phyloP scores from a whole-genome alignment of 2,329 filamentous ascomycete genomes.

The Thelonectria rubi region DNA sequence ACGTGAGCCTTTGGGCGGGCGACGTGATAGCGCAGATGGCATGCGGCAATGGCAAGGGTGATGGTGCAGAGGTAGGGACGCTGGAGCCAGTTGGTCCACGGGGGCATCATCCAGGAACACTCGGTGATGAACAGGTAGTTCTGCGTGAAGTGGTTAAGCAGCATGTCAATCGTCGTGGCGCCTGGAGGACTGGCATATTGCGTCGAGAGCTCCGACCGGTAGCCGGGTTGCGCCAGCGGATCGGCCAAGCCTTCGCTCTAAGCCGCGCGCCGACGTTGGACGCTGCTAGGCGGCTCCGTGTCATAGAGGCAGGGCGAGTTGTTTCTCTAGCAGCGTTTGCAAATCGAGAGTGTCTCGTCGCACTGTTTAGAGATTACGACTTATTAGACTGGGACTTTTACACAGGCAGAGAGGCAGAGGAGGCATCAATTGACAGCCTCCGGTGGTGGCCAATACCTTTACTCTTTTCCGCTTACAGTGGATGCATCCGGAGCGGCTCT shows the following conservation, averaged over 20 bases:
- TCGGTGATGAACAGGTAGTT: constrained; percentile 10
- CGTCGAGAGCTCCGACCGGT: constrained; percentile 7
- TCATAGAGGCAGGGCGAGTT: constrained; percentile 1
- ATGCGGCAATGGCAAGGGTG: constrained; percentile 10
- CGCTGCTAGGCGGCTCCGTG: background rate
- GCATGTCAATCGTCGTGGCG: constrained; percentile 4
- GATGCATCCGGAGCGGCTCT: constrained; percentile 1
- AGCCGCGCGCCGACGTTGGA: background rate
- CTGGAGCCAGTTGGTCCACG: background rate
- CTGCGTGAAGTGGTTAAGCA: constrained; percentile 6
- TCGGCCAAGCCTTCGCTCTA: background rate
- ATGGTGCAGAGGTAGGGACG: constrained; percentile 4
- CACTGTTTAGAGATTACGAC: constrained; percentile 1
- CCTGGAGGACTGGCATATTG: background rate
- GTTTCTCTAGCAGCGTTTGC: background rate
- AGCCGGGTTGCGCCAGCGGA: constrained; percentile 7
- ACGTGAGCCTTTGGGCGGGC: constrained; percentile 1
- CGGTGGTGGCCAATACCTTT: constrained; percentile 6
- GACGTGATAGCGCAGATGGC: constrained; percentile 11
- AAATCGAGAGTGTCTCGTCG: constrained; percentile 2
- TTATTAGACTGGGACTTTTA: background rate
- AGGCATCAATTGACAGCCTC: background rate
- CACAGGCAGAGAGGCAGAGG: background rate
- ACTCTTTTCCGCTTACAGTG: constrained; percentile 3
- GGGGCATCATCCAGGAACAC: background rate